Percentiles rank a stretch among this genome's conserved stretches.
phyloP scores from a whole-genome alignment of 2,329 filamentous ascomycete genomes.

The Pseudopyrenochaeta lycopersici region DNA sequence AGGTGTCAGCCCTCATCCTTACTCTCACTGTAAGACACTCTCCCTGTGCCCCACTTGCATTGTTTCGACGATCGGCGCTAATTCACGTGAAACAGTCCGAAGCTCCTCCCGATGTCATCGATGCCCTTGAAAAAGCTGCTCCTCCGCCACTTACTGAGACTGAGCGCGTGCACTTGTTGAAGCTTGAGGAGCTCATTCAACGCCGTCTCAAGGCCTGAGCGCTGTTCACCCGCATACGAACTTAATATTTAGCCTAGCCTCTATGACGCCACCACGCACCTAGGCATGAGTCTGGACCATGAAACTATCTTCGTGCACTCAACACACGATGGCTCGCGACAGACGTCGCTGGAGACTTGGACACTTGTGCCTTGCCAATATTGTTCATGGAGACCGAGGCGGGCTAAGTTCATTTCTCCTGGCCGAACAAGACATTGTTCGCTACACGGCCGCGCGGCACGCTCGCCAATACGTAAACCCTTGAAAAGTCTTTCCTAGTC shows the following conservation, averaged over 20 bases:
- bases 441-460: constrained; percentile 23
- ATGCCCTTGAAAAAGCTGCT: constrained; percentile 37
- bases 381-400: constrained; percentile 1
- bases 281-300: constrained; percentile 28
- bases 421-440: constrained; percentile 24
- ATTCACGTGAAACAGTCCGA: constrained; percentile 50
- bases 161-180: constrained; percentile 41
- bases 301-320: constrained; percentile 20
- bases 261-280: constrained; percentile 25
- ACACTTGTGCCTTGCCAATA: constrained; percentile 1
- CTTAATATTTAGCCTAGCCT: constrained; percentile 22
- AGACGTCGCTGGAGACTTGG: neutral
- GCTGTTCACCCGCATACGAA: constrained; percentile 21
- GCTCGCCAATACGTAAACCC: constrained; percentile 7
- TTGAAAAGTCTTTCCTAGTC: neutral
- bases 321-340: constrained; percentile 7
- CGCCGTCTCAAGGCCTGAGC: constrained; percentile 38
- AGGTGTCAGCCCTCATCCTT: constrained; percentile 62
- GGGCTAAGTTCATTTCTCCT: constrained; percentile 14
- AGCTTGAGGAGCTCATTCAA: constrained; percentile 44
- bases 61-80: constrained; percentile 46
- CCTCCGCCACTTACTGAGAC: constrained; percentile 32
- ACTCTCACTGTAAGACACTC: constrained; percentile 69
- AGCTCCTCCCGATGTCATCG: constrained; percentile 47
- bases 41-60: constrained; percentile 31